These are phyloP conservation scores for Arthrobotrys conoides DNA, from an alignment of 2,329 filamentous ascomycete genomes.

Conservation along the genomic window DNA sequence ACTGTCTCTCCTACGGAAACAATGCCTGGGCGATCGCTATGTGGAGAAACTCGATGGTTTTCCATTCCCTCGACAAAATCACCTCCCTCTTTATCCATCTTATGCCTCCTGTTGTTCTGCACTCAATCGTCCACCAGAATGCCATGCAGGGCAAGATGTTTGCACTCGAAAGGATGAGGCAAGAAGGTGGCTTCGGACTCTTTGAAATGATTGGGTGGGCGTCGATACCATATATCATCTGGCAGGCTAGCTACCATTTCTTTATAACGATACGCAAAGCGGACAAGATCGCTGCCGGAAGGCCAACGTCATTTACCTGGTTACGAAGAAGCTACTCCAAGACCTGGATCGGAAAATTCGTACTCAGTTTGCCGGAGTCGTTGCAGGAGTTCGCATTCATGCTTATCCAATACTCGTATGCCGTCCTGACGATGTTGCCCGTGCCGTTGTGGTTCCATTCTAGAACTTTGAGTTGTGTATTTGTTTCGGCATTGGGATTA, in stretches of 20 bases:
- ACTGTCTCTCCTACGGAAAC: slow-evolving; percentile 93
- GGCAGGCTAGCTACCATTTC: slow-evolving; percentile 94
- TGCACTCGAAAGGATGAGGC: slow-evolving; percentile 85
- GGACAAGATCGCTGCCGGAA: slow-evolving; percentile 94
- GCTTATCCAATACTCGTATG: slow-evolving; percentile 93
- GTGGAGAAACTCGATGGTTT: slow-evolving; percentile 99
- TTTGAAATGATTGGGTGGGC: slow-evolving; percentile 90
- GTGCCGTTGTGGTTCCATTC: slow-evolving; percentile 96
- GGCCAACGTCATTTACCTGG: slow-evolving; percentile 98
- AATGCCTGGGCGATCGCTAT: slow-evolving; percentile 98
- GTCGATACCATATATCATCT: slow-evolving; percentile 89
- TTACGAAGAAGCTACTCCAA: slow-evolving; percentile 91
- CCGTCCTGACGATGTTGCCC: slow-evolving; percentile 91
- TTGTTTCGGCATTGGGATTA: slow-evolving; percentile 85
- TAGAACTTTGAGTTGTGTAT: slow-evolving; percentile 81
- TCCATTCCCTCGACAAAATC: slow-evolving; percentile 98
- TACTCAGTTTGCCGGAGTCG: slow-evolving; percentile 80
- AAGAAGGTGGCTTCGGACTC: slow-evolving; percentile 67
- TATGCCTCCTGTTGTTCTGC: slow-evolving; percentile 95
- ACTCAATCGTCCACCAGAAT: slow-evolving; percentile 90
- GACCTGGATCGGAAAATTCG: slow-evolving; percentile 87
- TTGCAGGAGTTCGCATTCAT: slow-evolving; percentile 94
- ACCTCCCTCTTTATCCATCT: slow-evolving; percentile 99
- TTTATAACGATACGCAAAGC: slow-evolving; percentile 94
- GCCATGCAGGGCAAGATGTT: slow-evolving; percentile 56